A percentile compares a stretch with the other conserved stretches of the same genome.
Evolutionary conservation across 345 rosid species (phyloP).

Genomic region (Fremontodendron californicum): DNA sequence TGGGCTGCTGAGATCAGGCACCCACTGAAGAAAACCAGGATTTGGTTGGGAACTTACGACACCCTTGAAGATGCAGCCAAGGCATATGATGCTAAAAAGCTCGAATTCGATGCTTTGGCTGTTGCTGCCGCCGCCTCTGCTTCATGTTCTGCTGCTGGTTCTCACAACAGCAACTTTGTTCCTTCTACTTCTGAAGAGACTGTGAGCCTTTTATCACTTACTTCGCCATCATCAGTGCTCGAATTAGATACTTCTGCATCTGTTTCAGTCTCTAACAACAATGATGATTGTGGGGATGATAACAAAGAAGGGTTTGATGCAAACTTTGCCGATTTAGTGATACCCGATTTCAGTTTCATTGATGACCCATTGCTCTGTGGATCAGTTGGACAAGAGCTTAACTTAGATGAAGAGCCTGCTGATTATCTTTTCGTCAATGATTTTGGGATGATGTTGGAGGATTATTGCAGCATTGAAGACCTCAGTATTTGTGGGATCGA

Average conservation of each 20-base stretch:
- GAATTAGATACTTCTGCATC: constrained; percentile 48
- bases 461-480: constrained; percentile 55
- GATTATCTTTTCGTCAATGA: constrained; percentile 43
- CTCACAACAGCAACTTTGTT: background rate
- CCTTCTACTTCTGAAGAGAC: constrained; percentile 40
- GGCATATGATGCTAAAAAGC: constrained; percentile 62
- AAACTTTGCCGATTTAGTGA: constrained; percentile 34
- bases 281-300: constrained; percentile 13
- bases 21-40: constrained; percentile 51
- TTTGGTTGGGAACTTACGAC: constrained; percentile 77
- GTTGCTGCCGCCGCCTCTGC: constrained; percentile 22
- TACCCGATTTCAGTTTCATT: constrained; percentile 45
- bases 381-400: constrained; percentile 31
- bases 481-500: constrained; percentile 48
- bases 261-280: constrained; percentile 6
- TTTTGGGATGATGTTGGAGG: constrained; percentile 40
- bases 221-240: constrained; percentile 49
- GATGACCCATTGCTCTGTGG: constrained; percentile 34
- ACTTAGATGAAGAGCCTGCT: constrained; percentile 44
- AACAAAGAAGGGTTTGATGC: constrained; percentile 20
- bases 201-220: constrained; percentile 48
- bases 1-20: constrained; percentile 89
- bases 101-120: constrained; percentile 47
- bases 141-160: constrained; percentile 19
- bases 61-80: constrained; percentile 75